These are phyloP conservation scores for Fusarium goolgardi DNA, from an alignment of 2,329 filamentous ascomycete species.

Conservation along the genomic window DNA sequence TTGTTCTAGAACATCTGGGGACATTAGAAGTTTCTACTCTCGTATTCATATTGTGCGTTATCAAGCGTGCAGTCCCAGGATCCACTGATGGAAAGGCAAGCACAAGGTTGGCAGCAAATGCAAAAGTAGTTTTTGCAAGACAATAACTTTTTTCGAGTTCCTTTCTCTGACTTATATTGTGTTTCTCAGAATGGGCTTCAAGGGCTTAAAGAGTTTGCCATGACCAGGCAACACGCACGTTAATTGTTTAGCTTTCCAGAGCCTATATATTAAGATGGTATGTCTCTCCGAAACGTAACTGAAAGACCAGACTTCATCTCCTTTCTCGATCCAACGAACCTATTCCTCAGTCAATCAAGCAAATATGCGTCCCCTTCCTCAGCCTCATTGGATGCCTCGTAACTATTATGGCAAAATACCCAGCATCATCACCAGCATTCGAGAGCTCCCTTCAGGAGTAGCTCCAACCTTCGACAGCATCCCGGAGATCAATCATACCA, in stretches of 20 bases:
- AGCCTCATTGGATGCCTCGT: neutral
- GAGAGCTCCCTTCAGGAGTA: neutral
- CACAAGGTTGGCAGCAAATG: slow-evolving; percentile 4
- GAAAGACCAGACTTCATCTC: neutral
- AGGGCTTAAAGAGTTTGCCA: neutral
- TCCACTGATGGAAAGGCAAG: slow-evolving; percentile 3
- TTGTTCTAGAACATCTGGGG: neutral
- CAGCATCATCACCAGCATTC: slow-evolving; percentile 16
- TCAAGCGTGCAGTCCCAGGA: neutral
- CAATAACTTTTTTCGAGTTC: neutral
- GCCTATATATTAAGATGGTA: neutral
- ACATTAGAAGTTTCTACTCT: slow-evolving; percentile 11
- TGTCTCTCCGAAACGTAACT: neutral
- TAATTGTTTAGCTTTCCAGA: neutral
- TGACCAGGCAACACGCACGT: neutral
- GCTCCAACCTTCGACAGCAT: slow-evolving; percentile 26
- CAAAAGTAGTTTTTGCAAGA: neutral
- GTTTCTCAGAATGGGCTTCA: neutral
- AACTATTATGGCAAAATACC: neutral
- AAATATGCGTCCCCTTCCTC: slow-evolving; percentile 17
- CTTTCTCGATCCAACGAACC: rapidly evolving
- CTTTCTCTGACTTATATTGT: too few species aligned
- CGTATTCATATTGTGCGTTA: slow-evolving; percentile 4
- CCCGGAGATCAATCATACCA: neutral
- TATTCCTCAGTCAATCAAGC: neutral